Evolutionary conservation across 2,329 filamentous ascomycete genomes (phyloP), one percentile per base, ranked within the genome.

Genomic region (Epichloe elymi): DNA sequence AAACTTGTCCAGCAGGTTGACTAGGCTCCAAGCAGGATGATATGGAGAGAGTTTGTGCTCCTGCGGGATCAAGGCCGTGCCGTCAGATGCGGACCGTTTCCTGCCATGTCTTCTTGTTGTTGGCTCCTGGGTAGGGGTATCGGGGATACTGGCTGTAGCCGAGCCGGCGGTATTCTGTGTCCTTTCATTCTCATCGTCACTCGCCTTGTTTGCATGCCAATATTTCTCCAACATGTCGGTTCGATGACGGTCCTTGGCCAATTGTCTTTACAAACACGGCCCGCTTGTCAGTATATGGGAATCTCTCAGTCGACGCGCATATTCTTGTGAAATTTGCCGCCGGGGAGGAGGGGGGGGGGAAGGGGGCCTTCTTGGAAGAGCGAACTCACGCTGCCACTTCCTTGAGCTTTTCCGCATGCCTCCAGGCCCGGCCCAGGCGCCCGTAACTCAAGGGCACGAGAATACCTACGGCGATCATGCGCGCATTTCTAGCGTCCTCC

Each of bases 401-500:
- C 69, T 86, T 86, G 56, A 98, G 67, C 19, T 72, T 77, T 51
- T 85, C 79, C 5, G 88, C 89, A 70, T 96, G 89, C 58, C 84
- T 79, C 93, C 93, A 98, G 49, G 85, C 86, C 56, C 90, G 80
- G 4, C 93, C 93, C 20, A 97, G 72, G 50, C 89, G 79, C 23
- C 91, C 91, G 61, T 86, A 86, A 63, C 85, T 91, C 48, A 95
- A 68, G 6, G 88, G 88, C 2, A 97, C 89, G 58, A 98, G 71
- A 30, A 91, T 80, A 40, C 93, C 93, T 1, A 97, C 88, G 14
- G 91, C 86, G 56, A 96, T 82, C 82, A 98, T 96, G 59, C 86
- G 81, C 47, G 93, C 93, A 73, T 95, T 87, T 54, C 93, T 84
- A 49, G 87, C 80, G 49, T 80, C 81, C 54, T 79, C 79, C 58